These are phyloP conservation scores for Metarhizium anisopliae DNA, from an alignment of 2,329 filamentous ascomycete genomes.

Conservation along the genomic window DNA sequence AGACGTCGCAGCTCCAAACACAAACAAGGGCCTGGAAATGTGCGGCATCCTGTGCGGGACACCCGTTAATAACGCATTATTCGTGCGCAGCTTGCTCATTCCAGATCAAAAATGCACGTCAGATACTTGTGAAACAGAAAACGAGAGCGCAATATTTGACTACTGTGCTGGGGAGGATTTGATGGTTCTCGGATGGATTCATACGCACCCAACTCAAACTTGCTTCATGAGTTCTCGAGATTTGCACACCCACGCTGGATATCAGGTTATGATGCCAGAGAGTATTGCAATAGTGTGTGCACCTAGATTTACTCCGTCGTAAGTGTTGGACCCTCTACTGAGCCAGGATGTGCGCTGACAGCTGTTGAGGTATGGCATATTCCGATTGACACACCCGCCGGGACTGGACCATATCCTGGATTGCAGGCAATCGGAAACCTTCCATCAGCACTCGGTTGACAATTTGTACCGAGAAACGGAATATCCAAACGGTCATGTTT, in stretches of 20 bases:
- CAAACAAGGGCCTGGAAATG: constrained; percentile 75
- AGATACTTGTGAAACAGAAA: constrained; percentile 91
- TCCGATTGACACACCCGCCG: constrained; percentile 86
- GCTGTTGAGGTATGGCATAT: constrained; percentile 67
- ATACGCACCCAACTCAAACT: constrained; percentile 92
- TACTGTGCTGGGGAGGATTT: constrained; percentile 80
- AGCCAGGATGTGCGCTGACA: constrained; percentile 3
- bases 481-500: constrained; percentile 58
- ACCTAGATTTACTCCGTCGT: constrained; percentile 69
- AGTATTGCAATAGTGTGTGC: constrained; percentile 96
- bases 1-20: constrained; percentile 65
- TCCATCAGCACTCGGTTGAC: constrained; percentile 62
- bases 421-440: constrained; percentile 70
- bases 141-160: constrained; percentile 76
- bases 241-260: constrained; percentile 85
- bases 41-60: constrained; percentile 92
- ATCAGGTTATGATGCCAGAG: constrained; percentile 94
- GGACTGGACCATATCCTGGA: constrained; percentile 76
- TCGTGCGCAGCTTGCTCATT: constrained; percentile 80
- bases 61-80: constrained; percentile 84
- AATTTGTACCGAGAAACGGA: constrained; percentile 72
- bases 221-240: constrained; percentile 97
- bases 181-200: constrained; percentile 90
- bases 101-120: constrained; percentile 83
- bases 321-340: constrained; percentile 25